Percentiles rank a stretch among this genome's conserved stretches.
These are phyloP conservation scores for Phytopythium kandeliae DNA, from an alignment of 352 stramenopile genomes.

Conservation along the genomic window DNA sequence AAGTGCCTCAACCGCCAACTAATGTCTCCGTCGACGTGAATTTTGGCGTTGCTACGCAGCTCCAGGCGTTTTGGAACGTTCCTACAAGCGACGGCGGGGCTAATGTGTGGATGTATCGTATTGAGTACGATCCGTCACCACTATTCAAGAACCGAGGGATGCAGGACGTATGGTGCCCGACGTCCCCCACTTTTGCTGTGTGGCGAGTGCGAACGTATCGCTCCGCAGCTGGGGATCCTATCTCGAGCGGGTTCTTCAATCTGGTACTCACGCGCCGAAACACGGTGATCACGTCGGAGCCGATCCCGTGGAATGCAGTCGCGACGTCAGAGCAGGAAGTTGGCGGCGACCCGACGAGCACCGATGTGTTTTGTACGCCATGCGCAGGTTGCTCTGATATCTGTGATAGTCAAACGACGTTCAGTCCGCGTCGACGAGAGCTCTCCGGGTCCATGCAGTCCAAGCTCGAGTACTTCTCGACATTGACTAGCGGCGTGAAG, in stretches of 20 bases:
- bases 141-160: conserved; percentile 58
- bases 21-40: conserved; percentile 72
- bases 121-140: conserved; percentile 70
- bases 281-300: conserved; percentile 41
- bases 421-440: conserved; percentile 25
- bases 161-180: conserved; percentile 64
- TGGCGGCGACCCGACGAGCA: conserved; percentile 30
- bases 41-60: conserved; percentile 65
- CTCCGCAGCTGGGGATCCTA: conserved; percentile 20
- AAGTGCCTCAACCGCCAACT: conserved; percentile 67
- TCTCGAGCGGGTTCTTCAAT: conserved; percentile 51
- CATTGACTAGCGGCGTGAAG: conserved; percentile 52
- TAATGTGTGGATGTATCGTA: conserved; percentile 62
- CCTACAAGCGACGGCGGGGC: conserved; percentile 53
- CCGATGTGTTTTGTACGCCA: conserved; percentile 57
- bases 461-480: conserved; percentile 46
- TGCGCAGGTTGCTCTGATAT: conserved; percentile 33
- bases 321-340: conserved; percentile 78
- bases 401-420: conserved; percentile 17
- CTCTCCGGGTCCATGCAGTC: conserved; percentile 68
- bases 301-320: conserved; percentile 92
- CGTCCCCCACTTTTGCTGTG: conserved; percentile 41
- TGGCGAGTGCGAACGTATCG: conserved; percentile 45
- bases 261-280: conserved; percentile 48
- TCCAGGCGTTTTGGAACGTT: conserved; percentile 43